Evolutionary conservation across 805 yeast species (phyloP).

Genomic region (Saturnispora galanensis): DNA sequence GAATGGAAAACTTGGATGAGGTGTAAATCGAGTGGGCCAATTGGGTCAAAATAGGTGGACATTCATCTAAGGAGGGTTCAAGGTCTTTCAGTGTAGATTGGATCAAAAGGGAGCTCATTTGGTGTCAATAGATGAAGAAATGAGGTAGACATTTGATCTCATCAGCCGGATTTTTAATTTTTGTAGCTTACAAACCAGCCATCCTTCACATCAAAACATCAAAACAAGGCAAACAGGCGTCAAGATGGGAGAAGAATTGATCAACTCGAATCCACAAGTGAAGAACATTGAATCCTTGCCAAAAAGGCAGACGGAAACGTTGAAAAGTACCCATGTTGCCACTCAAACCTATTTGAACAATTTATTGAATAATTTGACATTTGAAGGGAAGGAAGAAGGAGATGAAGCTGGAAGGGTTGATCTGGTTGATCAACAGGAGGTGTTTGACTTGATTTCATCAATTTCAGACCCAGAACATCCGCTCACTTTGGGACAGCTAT

Average conservation of each 20-base stretch:
- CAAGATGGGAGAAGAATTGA: slow-evolving; percentile 39
- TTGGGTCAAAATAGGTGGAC: slow-evolving; percentile 33
- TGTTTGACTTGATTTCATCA: slow-evolving; percentile 73
- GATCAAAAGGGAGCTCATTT: slow-evolving; percentile 26
- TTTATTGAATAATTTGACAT: slow-evolving; percentile 1
- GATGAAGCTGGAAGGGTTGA: slow-evolving; percentile 29
- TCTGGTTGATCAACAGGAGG: slow-evolving; percentile 79
- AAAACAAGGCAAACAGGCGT: background rate
- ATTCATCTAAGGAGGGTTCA: slow-evolving; percentile 37
- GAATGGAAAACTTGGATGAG: slow-evolving; percentile 40
- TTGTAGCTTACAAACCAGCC: background rate
- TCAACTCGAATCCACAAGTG: slow-evolving; percentile 87
- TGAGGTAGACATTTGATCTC: too few species aligned
- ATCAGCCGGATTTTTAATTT: too few species aligned
- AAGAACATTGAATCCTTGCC: slow-evolving; percentile 72
- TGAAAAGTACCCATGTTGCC: background rate
- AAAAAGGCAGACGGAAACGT: slow-evolving; percentile 32
- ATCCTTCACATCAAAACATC: background rate
- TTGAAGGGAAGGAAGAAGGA: background rate
- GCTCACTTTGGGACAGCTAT: slow-evolving; percentile 82
- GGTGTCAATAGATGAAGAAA: too few species aligned
- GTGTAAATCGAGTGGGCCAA: slow-evolving; percentile 38
- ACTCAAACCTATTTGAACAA: slow-evolving; percentile 2
- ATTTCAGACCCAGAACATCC: slow-evolving; percentile 98
- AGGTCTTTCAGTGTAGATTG: slow-evolving; percentile 37